A percentile compares a stretch with the other conserved stretches of the same genome.
These are phyloP conservation scores for Erysiphe pulchra DNA, from an alignment of 2,329 filamentous ascomycete species.

Conservation along the genomic window DNA sequence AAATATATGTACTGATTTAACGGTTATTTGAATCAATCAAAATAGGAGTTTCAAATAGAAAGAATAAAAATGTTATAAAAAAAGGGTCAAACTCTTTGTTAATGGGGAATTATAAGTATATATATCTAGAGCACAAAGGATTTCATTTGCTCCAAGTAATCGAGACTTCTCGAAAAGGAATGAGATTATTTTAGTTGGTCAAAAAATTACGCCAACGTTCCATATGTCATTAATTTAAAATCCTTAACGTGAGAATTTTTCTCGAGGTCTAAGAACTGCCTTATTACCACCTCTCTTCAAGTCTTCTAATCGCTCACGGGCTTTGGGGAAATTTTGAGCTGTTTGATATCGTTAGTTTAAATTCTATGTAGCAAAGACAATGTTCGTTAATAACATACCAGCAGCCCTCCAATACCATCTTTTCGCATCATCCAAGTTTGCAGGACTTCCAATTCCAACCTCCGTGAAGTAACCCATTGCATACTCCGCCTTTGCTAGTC, in stretches of 20 bases:
- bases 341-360: constrained; percentile 2
- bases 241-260: constrained; percentile 47
- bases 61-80: too few species aligned
- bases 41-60: too few species aligned
- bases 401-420: constrained; percentile 96
- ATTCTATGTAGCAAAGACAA: neutral
- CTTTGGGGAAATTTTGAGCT: constrained; percentile 91
- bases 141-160: too few species aligned
- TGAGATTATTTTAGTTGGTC: too few species aligned
- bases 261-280: constrained; percentile 41
- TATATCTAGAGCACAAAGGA: too few species aligned
- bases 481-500: constrained; percentile 82
- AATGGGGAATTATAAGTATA: too few species aligned
- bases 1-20: too few species aligned
- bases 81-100: too few species aligned
- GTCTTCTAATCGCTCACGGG: constrained; percentile 76
- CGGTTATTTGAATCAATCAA: too few species aligned
- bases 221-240: neutral
- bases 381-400: constrained; percentile 32
- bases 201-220: neutral
- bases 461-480: constrained; percentile 97
- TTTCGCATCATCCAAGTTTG: constrained; percentile 84
- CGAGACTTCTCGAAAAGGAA: too few species aligned
- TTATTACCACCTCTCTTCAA: constrained; percentile 58
- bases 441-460: constrained; percentile 67